A percentile compares a stretch with the other conserved stretches of the same genome.
These are phyloP conservation scores for Heritiera littoralis DNA, from an alignment of 345 rosid genomes.

Conservation along the genomic window DNA sequence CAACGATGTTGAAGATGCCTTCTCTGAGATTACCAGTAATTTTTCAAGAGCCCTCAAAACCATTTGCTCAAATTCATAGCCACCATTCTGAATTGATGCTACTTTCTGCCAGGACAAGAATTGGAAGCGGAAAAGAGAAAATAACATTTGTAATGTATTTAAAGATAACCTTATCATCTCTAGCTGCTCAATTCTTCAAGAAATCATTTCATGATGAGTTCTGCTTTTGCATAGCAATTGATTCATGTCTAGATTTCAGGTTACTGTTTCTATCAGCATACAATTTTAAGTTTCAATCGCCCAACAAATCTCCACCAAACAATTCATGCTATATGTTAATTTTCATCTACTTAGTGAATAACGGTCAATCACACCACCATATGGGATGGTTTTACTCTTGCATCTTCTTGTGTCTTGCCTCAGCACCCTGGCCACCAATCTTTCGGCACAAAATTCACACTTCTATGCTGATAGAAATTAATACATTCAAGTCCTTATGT, in stretches of 20 bases:
- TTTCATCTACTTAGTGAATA: background rate
- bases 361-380: background rate
- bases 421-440: background rate
- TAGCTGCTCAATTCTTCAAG: background rate
- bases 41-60: background rate
- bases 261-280: background rate
- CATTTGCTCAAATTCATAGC: background rate
- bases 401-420: background rate
- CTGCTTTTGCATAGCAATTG: background rate
- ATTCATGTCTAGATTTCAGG: background rate
- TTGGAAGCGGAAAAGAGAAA: background rate
- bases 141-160: background rate
- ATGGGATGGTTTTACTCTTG: background rate
- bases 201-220: background rate
- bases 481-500: background rate
- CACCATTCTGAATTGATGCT: background rate
- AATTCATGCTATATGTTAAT: background rate
- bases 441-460: background rate
- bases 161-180: background rate
- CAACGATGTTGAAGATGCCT: background rate
- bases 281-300: background rate
- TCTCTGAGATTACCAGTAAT: background rate
- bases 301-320: background rate
- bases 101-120: constrained; percentile 1
- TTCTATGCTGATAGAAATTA: background rate